These are phyloP conservation scores for Trichophyton rubrum DNA, from an alignment of 2,329 filamentous ascomycete species.

Conservation along the genomic window DNA sequence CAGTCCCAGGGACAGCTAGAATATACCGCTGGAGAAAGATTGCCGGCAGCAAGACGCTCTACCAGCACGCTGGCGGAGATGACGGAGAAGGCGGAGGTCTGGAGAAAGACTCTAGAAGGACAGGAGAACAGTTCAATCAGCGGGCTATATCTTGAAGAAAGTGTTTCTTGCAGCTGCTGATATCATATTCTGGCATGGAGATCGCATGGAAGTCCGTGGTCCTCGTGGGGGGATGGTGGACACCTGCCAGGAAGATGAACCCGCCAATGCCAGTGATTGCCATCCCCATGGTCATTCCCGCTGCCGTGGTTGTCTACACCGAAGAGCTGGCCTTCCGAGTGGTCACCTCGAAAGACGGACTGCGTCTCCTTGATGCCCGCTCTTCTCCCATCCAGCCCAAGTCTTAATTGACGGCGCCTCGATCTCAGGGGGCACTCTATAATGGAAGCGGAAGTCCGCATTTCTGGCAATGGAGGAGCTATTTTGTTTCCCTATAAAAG, in stretches of 20 bases:
- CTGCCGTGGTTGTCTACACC: not conserved
- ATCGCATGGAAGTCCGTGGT: not conserved
- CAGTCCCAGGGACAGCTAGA: not conserved
- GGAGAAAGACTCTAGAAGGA: not conserved
- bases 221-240: not conserved
- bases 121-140: not conserved
- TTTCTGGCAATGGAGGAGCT: not conserved
- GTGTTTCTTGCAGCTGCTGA: not conserved
- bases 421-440: not conserved
- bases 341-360: not conserved
- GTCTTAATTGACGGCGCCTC: not conserved
- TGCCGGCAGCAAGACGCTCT: not conserved
- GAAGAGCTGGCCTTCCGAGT: not conserved
- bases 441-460: constrained; percentile 1
- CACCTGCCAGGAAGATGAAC: too few relatives aligned
- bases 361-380: not conserved
- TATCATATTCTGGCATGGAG: not conserved
- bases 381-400: not conserved
- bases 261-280: not conserved
- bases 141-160: not conserved
- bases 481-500: not conserved
- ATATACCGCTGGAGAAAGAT: not conserved
- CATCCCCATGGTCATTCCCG: not conserved
- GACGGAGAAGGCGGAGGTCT: not conserved
- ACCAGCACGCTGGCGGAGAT: not conserved